Conservation (phyloP, 2,329 filamentous ascomycete species). For the Fusarium sp. region DNA sequence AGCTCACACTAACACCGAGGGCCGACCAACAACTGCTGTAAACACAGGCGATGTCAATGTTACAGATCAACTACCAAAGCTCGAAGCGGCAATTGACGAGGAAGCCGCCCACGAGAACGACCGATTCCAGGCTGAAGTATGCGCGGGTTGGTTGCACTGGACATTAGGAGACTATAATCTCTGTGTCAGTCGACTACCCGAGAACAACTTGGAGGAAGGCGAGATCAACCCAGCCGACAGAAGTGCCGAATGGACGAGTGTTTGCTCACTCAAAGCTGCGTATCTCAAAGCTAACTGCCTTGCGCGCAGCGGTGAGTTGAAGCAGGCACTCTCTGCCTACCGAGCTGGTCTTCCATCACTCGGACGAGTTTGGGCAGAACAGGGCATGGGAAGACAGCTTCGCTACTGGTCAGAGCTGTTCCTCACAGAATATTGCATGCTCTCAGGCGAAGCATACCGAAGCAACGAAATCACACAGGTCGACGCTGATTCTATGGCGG, state of each 20-base stretch:
- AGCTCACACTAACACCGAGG: slow-evolving; percentile 27
- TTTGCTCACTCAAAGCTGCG: slow-evolving; percentile 80
- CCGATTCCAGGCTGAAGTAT: slow-evolving; percentile 81
- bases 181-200: slow-evolving; percentile 66
- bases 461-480: slow-evolving; percentile 60
- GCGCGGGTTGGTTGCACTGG: slow-evolving; percentile 87
- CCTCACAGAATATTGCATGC: slow-evolving; percentile 77
- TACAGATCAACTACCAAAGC: slow-evolving; percentile 57
- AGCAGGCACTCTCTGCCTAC: slow-evolving; percentile 73
- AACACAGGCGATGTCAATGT: slow-evolving; percentile 57
- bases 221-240: slow-evolving; percentile 62
- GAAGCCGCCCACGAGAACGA: slow-evolving; percentile 65
- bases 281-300: slow-evolving; percentile 78
- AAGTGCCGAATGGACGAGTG: slow-evolving; percentile 78
- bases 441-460: slow-evolving; percentile 68
- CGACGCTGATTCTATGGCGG: slow-evolving; percentile 63
- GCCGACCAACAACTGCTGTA: slow-evolving; percentile 54
- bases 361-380: slow-evolving; percentile 59
- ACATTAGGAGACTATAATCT: slow-evolving; percentile 73
- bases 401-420: slow-evolving; percentile 82
- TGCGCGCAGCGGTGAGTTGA: slow-evolving; percentile 56
- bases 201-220: slow-evolving; percentile 63
- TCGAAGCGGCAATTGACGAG: slow-evolving; percentile 66
- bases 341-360: slow-evolving; percentile 72
- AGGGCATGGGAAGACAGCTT: slow-evolving; percentile 69